Base-by-base conservation (phyloP, 2,329 filamentous ascomycete species). In the Ceratocystis cacaofunesta region DNA sequence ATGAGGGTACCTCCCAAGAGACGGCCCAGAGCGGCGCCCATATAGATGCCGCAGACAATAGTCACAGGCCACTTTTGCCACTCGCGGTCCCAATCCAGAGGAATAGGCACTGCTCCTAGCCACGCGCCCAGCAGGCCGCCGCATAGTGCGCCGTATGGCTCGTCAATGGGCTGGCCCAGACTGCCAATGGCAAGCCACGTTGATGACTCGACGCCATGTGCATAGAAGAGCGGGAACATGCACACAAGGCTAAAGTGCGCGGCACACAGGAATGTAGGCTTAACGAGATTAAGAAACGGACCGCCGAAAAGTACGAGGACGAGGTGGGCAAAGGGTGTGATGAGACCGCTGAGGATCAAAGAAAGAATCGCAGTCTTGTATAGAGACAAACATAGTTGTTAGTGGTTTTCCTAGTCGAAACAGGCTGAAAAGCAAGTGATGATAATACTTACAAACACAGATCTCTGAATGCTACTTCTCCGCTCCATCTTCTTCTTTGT, bases 61-160 rank as follows among this genome's bases (percentile, higher is more conserved):
- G 94, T 99, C 61, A 97, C 87, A 0, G 94, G 94, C 89, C 92
- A 99, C 74, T 87, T 89, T 82, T 99, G 94, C 94, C 94, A 99
- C 70, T 95, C 91, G n/a, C 94, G 85, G 74, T 99, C 94, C 92
- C 92, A 97, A 74, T 99, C 94, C 70, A 99, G 78, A 1, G 94
- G 94, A 70, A 99, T 97, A 0, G 95, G 94, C 64, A 97, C 85
- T 6, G 94, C 94, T 2, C 94, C 94, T 52, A 96, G 77, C 94
- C 94, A 97, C 50, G 90, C 90, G 5, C 94, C 94, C 1, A 92
- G 71, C 30, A 87, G 78, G 0, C 85, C 85, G 4, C 94, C 94
- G n/a, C 92, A 75, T 8, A 90, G 80, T 1, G 85, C 90, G 2
- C 91, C 92, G 76, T 90, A 94, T 0, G 89, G 84, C 72, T 92